A percentile compares a stretch with the other conserved stretches of the same genome.
Evolutionary conservation across 106 monocot genomes (phyloP).

Genomic region (Xerophyta viscosa): DNA sequence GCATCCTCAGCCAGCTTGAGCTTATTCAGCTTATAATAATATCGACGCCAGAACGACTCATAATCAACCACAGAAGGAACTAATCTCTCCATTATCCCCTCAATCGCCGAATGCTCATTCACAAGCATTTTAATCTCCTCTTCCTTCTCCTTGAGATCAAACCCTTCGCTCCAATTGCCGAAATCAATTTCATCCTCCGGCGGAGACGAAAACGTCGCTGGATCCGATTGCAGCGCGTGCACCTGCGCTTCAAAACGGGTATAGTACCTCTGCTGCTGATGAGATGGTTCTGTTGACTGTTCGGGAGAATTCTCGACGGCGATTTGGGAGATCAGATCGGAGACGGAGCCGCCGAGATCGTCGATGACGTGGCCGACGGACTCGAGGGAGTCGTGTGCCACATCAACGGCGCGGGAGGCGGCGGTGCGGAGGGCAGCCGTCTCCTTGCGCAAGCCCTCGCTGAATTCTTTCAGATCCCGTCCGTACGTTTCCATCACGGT

Average conservation of each 20-base stretch:
- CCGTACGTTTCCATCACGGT: conserved; percentile 80
- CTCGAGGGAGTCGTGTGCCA: conserved; percentile 73
- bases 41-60: conserved; percentile 78
- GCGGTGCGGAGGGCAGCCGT: conserved; percentile 57
- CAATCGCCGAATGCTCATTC: conserved; percentile 42
- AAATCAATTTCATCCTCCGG: conserved; percentile 67
- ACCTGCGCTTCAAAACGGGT: conserved; percentile 66
- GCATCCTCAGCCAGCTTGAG: conserved; percentile 84
- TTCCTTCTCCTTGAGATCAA: conserved; percentile 45
- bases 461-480: conserved; percentile 83
- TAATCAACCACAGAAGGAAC: conserved; percentile 66
- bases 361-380: conserved; percentile 82
- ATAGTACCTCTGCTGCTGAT: conserved; percentile 33
- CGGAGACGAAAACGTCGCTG: conserved; percentile 51
- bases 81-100: conserved; percentile 49
- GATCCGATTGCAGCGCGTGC: conserved; percentile 55
- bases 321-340: conserved; percentile 37
- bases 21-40: conserved; percentile 77
- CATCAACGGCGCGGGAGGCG: conserved; percentile 49
- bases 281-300: no score
- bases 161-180: conserved; percentile 41
- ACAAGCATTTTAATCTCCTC: conserved; percentile 56
- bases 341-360: conserved; percentile 45
- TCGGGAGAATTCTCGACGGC: conserved; percentile 32
- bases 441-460: conserved; percentile 77